Base-by-base conservation (phyloP, 2,329 filamentous ascomycete species). In the Trichoderma arundinaceum region DNA sequence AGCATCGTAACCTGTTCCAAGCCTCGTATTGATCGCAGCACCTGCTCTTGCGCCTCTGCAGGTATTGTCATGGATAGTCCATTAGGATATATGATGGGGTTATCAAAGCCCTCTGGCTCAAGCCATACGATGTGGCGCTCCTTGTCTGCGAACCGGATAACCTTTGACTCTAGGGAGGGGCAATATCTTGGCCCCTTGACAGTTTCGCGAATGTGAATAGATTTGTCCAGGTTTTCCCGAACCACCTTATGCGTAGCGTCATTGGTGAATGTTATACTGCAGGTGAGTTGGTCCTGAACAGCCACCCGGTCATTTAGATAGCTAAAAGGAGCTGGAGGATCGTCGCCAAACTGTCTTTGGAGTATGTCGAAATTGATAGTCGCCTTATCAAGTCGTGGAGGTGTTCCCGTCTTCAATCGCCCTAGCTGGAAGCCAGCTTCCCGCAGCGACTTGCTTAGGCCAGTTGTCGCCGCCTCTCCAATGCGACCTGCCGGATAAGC, bases 51-150 rank as follows among this genome's bases (percentile, higher is more conserved):
- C 0, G 91, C 92, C 65, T 94, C 92, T 0, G 88, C 89, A 0
- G 95, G 95, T 2, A 99, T 89, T 0, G 95, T 99, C 92, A 98
- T 98, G 33, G 93, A 97, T 44, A 99, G 89, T 1, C 95, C 95
- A 73, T 99, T 99, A 0, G 95, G 95, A 74, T 99, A 99, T 64
- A 99, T 89, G 51, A 97, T 84, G 70, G 96, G 88, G 74, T 87
- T 96, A 69, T 94, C 86, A 73, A 97, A 96, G 2, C 95, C 95
- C 81, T 99, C 95, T 0, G 94, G 95, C 76, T 99, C 95, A 13
- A 99, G 87, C 95, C 95, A 99, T 63, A 99, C 90, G 69, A 97
- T 92, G 73, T 99, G 95, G 6, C 84, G 84, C 19, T 88, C 81
- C 75, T 93, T 95, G 68, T 95, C 85, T 4, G 88, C 83, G 74